These are phyloP conservation scores for Xerophyta viscosa DNA, from an alignment of 106 monocot genomes.

Conservation along the genomic window DNA sequence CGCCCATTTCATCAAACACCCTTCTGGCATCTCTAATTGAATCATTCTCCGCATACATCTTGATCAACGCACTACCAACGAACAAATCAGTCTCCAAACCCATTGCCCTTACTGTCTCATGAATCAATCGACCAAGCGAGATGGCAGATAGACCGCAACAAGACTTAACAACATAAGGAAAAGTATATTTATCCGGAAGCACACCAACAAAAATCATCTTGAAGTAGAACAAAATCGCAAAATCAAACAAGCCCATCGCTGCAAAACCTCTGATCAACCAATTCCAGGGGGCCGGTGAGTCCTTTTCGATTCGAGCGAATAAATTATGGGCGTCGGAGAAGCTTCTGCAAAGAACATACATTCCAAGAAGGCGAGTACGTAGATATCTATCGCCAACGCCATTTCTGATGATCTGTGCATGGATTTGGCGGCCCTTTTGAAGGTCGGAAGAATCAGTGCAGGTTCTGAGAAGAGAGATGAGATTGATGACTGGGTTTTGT, in stretches of 20 bases:
- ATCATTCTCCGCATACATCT: conserved; percentile 48
- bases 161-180: conserved; percentile 66
- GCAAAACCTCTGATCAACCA: conserved; percentile 75
- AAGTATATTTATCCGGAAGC: conserved; percentile 64
- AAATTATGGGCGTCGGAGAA: conserved; percentile 43
- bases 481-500: too few species aligned
- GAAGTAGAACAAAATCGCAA: conserved; percentile 64
- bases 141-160: conserved; percentile 42
- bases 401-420: conserved; percentile 36
- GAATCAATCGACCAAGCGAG: conserved; percentile 42
- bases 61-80: conserved; percentile 77
- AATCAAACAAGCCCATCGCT: conserved; percentile 32
- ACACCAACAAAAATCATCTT: conserved; percentile 63
- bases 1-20: conserved; percentile 69
- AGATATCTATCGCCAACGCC: conserved; percentile 16
- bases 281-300: conserved; percentile 53
- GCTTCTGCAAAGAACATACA: conserved; percentile 65
- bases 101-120: conserved; percentile 35
- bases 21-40: conserved; percentile 39
- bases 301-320: conserved; percentile 43
- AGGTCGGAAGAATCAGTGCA: conserved; percentile 14
- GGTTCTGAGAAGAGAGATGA: too few species aligned
- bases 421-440: conserved; percentile 33
- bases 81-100: conserved; percentile 57
- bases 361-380: conserved; percentile 35